A percentile compares a stretch with the other conserved stretches of the same genome.
These are phyloP conservation scores for Bassia scoparia DNA, from an alignment of 148 eudicot genomes.

Conservation along the genomic window DNA sequence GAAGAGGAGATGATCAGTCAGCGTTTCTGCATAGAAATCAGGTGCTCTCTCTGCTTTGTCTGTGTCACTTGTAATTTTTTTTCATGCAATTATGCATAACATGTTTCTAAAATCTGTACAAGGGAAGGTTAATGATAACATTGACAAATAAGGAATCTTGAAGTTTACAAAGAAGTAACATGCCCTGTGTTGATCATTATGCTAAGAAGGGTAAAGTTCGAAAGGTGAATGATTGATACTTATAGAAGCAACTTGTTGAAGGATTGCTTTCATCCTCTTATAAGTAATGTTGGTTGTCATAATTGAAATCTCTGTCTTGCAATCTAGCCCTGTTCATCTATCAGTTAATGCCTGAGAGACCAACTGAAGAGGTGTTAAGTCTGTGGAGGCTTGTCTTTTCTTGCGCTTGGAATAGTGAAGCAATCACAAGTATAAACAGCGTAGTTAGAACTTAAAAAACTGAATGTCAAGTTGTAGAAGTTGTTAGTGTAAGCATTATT, in stretches of 20 bases:
- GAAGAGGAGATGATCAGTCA: slow-evolving; percentile 31
- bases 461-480: too few relatives aligned
- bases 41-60: slow-evolving; percentile 1
- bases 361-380: slow-evolving; percentile 28
- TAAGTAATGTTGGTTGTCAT: not conserved
- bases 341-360: slow-evolving; percentile 24
- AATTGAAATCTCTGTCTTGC: not conserved
- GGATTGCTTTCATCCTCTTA: not conserved
- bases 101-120: too few relatives aligned
- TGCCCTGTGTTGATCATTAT: slow-evolving; percentile 26
- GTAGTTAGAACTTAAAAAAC: not conserved
- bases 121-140: too few relatives aligned
- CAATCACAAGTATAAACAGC: slow-evolving; percentile 1
- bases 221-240: slow-evolving; percentile 19
- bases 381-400: slow-evolving; percentile 17
- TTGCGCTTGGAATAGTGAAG: slow-evolving; percentile 20
- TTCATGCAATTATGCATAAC: too few relatives aligned
- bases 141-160: slow-evolving; percentile 14
- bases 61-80: too few relatives aligned
- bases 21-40: slow-evolving; percentile 30
- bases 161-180: slow-evolving; percentile 24
- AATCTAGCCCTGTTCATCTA: not conserved
- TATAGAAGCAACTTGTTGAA: not conserved
- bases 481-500: too few relatives aligned
- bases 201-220: slow-evolving; percentile 23